Conservation (phyloP, 2,329 filamentous ascomycete species). For the Pyrenophora seminiperda region DNA sequence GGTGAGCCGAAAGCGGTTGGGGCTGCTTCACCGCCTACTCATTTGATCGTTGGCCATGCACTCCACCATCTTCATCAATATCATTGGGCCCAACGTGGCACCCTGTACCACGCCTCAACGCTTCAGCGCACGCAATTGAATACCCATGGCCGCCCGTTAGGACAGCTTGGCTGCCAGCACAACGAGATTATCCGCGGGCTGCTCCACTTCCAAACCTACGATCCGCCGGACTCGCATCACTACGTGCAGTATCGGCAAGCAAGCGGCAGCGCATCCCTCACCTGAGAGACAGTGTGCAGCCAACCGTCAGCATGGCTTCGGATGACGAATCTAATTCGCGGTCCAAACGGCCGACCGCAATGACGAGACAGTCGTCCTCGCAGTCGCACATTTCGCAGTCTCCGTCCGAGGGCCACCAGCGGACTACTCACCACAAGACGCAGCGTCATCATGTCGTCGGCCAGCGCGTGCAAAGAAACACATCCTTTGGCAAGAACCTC, state of each 20-base stretch:
- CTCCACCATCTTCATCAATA: constrained; percentile 26
- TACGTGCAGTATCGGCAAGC: constrained; percentile 18
- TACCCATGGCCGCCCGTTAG: constrained; percentile 31
- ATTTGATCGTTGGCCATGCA: constrained; percentile 32
- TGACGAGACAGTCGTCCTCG: constrained; percentile 47
- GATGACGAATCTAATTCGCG: constrained; percentile 43
- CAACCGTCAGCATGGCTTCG: constrained; percentile 44
- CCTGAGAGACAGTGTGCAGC: constrained; percentile 23
- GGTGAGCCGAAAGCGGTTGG: constrained; percentile 36
- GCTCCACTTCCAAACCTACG: constrained; percentile 9
- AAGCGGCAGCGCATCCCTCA: constrained; percentile 14
- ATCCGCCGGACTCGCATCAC: constrained; percentile 14
- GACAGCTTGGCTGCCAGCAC: constrained; percentile 20
- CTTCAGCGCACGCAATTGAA: constrained; percentile 38
- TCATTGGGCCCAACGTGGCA: constrained; percentile 45
- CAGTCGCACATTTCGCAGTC: constrained; percentile 47
- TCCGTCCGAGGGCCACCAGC: constrained; percentile 40
- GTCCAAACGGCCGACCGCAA: constrained; percentile 43
- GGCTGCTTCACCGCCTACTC: constrained; percentile 35
- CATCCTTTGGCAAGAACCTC: constrained; percentile 51
- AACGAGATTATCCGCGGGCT: constrained; percentile 16
- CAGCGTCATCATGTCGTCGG: constrained; percentile 50
- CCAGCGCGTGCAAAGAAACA: constrained; percentile 48
- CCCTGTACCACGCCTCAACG: constrained; percentile 34
- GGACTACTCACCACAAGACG: constrained; percentile 39